Base-by-base conservation (phyloP, 1,284 basidiomycete species). In the Rhodotorula sp. region DNA sequence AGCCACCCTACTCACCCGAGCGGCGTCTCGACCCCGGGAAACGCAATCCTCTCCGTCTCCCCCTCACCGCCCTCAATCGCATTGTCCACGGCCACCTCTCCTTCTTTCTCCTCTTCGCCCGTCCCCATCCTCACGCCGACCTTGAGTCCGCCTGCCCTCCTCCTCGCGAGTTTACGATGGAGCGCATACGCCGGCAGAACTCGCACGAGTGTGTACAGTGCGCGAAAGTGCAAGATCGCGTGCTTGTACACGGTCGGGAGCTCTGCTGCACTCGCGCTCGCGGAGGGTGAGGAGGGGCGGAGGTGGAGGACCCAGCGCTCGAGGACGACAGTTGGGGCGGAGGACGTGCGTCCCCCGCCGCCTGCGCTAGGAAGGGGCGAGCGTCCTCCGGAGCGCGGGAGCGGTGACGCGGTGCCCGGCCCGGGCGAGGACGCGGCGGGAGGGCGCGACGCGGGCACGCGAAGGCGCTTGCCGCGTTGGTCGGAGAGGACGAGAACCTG, bases 161-260 rank as follows among this genome's bases (percentile, higher is more conserved):
- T 19, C n/a, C 70, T 56, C 21, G 68, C 67, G 19, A 81, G 60
- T 29, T 70, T 72, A 27, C 78, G 62, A 21, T 74, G 71, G 9
- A 82, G 73, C 4, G 71, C 67, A 48, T 77, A 78, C 0, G 79
- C 66, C 0, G 81, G 81, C 22, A 82, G 65, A 0, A 72, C 60
- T 36, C 76, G 73, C 7, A 77, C 63, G 56, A 81, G 72, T 8
- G 78, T 75, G 72, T 77, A 81, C 0, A 82, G 75, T 0, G 79
- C 65, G 7, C 80, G 73, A 61, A 82, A 82, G 50, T 81, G 79
- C 17, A 79, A 66, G 60, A 81, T 80, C 53, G 80, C 79, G 29
- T 77, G 78, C 50, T 82, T 81, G 77, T 82, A 82, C 59, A 81
- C 74, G 27, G 77, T 75, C 17, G 80, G 77, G 36, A 82, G 75